Conservation (phyloP, 225 moss, liverwort and hornwort species). For the Rhytidiadelphus loreus region DNA sequence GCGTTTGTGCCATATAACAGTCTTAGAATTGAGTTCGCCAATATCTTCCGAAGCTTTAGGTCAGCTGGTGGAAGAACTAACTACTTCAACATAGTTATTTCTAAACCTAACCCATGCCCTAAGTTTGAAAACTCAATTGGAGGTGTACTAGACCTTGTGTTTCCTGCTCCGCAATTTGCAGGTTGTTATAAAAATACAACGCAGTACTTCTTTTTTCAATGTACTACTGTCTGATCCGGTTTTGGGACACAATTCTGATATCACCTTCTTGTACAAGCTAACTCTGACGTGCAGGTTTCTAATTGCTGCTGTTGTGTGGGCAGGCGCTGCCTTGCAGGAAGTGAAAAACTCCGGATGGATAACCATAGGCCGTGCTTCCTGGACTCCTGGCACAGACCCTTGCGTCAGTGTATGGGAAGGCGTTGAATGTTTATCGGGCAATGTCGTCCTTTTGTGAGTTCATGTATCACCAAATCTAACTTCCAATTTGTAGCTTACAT, state of each 20-base stretch:
- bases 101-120: not conserved
- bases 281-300: not conserved
- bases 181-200: no score
- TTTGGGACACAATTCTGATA: not conserved
- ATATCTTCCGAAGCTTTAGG: not conserved
- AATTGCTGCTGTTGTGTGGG: not conserved
- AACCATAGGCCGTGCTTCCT: not conserved
- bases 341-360: constrained; percentile 20
- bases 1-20: not conserved
- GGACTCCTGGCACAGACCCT: constrained; percentile 14
- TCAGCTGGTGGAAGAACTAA: not conserved
- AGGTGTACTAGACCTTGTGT: not conserved
- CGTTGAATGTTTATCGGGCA: not conserved
- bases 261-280: not conserved
- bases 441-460: constrained; percentile 15
- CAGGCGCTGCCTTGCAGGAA: constrained; percentile 13
- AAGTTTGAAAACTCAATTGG: not conserved
- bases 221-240: not conserved
- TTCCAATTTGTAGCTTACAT: not conserved
- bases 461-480: not conserved
- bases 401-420: constrained; percentile 11
- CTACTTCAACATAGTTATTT: not conserved
- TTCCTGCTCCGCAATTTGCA: not conserved
- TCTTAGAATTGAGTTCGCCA: not conserved
- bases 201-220: not conserved